Evolutionary conservation across 768 basidiomycete species (phyloP), one percentile per base, ranked within the genome.

Genomic region (Hygrocybe coccinea): DNA sequence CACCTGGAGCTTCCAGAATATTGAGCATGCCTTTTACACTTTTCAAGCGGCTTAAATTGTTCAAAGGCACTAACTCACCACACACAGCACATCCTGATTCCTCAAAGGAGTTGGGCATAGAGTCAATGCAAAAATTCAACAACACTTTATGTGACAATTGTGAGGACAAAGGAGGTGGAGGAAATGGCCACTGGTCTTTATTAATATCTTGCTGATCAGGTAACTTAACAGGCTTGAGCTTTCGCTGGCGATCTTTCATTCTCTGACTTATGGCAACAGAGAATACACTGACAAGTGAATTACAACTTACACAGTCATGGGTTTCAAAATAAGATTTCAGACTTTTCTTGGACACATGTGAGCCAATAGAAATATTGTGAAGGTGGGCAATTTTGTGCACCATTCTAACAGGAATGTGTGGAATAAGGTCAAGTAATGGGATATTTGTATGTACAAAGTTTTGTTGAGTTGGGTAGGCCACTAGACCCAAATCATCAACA

Each of bases 11-110:
- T 12, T 43, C n/a, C 21, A 64, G 47, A 19, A 58, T 19, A 45
- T 21, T 29, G 15, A 59, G 29, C 4, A 53, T 11, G 35, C 34
- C 43, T 37, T 52, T 55, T 1, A 64, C 38, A 22, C 21, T 10
- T 17, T 50, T 56, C 8, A 64, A 51, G 12, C 6, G 37, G n/a
- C 24, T 56, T n/a, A 64, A 37, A 10, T 56, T 35, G 0, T 5
- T 21, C 11, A 37, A 21, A 11, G 52, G 54, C 1, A 25, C 57
- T 19, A 69, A 50, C 33, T 59, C 33, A 2, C 66, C 70, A 60
- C 69, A 72, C 11, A 72, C 68, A 2, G 66, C 63, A 62, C 70
- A 72, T 15, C 69, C 68, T 19, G 53, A 52, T 54, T 72, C 71
- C 43, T 64, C 54, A 43, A 69, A 44, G 3, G 29, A n/a, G 10